Percentiles rank a stretch among this genome's conserved stretches.
Evolutionary conservation across 2,329 filamentous ascomycete species (phyloP).

Genomic region (Apiospora koreana): DNA sequence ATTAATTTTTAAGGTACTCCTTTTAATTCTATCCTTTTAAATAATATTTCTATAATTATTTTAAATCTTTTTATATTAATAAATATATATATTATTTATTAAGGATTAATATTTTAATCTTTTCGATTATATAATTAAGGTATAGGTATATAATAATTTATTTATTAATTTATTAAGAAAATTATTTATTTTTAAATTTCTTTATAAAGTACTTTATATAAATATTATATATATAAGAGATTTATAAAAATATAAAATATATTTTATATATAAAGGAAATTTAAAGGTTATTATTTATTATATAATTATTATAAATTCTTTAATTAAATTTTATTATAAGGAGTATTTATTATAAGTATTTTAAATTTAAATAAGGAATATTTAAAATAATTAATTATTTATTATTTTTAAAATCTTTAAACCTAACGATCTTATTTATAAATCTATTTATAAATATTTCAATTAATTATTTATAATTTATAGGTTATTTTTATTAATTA

Average conservation of each 20-base stretch:
- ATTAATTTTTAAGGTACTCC: not conserved
- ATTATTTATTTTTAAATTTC: too few relatives aligned
- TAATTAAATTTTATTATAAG: too few relatives aligned
- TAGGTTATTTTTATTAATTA: not conserved
- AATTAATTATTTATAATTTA: not conserved
- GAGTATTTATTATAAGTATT: not conserved
- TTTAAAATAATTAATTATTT: not conserved
- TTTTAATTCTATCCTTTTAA: not conserved
- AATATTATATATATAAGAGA: too few relatives aligned
- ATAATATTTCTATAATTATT: not conserved
- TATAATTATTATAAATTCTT: too few relatives aligned
- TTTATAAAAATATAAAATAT: too few relatives aligned
- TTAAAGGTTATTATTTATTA: too few relatives aligned
- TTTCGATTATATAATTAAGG: too few relatives aligned
- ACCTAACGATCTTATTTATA: not conserved
- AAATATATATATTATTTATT: not conserved
- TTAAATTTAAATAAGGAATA: not conserved
- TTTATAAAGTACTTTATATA: too few relatives aligned
- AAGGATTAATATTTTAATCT: too few relatives aligned
- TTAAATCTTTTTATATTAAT: not conserved
- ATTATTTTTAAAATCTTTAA: not conserved
- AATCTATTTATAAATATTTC: not conserved
- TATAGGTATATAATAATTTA: not conserved
- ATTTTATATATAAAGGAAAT: too few relatives aligned
- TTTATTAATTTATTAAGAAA: not conserved